Evolutionary conservation across 257 asterid species (phyloP), one percentile per base, ranked within the genome.

Genomic region (Forsythia viridissima): DNA sequence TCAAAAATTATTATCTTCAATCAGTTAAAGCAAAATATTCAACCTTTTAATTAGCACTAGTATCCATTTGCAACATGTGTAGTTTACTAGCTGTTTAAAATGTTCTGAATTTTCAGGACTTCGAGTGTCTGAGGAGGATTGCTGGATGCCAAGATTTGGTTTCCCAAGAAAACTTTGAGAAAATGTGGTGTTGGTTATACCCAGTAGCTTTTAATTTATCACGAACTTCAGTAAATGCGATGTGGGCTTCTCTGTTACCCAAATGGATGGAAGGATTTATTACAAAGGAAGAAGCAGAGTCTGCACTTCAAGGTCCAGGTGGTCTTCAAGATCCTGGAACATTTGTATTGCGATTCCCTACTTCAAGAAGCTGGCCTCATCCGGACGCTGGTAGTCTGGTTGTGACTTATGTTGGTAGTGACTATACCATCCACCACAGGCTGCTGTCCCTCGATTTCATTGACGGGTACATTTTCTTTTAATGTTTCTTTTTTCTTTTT

Each of bases 321-420:
- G 91, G 89, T 79, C 83, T 87, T 84, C 86, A 84, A 67, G 89
- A 80, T 51, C 97, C 97, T 4, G 98, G 99, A 44, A 91, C 97
- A 76, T 96, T 92, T 77, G 79, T 93, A 34, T 81, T 96, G 48
- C 91, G 98, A 69, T 93, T 96, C 80, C 97, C 99, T 44, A 90
- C 93, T 7, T 85, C 99, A 39, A 90, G 99, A 85, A 89, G 94
- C 90, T 96, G 99, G 99, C 99, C 99, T 66, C 99, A 96, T 82
- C 97, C 99, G 6, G 99, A 96, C 80, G 93, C 99, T 70, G 99
- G 99, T 48, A 89, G 86, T 83, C 85, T 93, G 70, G 93, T 92
- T 0, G 94, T 92, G 37, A 90, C 97, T 21, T 93, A 91, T 67
- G 87, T 96, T 57, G 95, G 93, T 21, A 82, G 61, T 18, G 96